phyloP scores from a whole-genome alignment of 179 eudicot genomes.

The Corrigiola litoralis region DNA sequence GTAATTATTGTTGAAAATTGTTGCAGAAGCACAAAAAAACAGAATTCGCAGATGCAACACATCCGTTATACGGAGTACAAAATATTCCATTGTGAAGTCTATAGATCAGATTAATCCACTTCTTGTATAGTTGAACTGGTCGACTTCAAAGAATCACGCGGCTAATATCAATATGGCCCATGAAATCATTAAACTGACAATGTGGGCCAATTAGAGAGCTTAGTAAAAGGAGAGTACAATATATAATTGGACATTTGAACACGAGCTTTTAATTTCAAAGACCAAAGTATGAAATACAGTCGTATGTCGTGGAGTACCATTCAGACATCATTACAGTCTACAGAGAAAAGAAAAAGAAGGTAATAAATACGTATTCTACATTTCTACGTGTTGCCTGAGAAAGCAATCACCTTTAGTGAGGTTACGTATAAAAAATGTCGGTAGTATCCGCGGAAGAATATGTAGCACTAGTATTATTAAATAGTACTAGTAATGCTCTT shows the following conservation, averaged over 20 bases:
- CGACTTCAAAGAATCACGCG: neutral
- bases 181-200: neutral
- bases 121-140: too few relatives aligned
- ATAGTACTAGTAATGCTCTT: neutral
- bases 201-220: slow-evolving; percentile 2
- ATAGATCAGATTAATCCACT: too few relatives aligned
- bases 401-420: slow-evolving; percentile 10
- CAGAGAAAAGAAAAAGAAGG: slow-evolving; percentile 9
- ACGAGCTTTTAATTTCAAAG: slow-evolving; percentile 20
- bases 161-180: neutral
- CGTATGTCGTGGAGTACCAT: neutral
- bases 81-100: too few relatives aligned
- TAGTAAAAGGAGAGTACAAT: too few relatives aligned
- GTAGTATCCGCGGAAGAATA: slow-evolving; percentile 12
- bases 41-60: too few relatives aligned
- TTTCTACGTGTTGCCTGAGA: slow-evolving; percentile 18
- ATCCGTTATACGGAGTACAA: too few relatives aligned
- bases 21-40: too few relatives aligned
- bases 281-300: slow-evolving; percentile 2
- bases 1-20: too few relatives aligned
- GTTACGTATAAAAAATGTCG: slow-evolving; percentile 22
- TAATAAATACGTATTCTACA: slow-evolving; percentile 20
- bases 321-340: slow-evolving; percentile 18
- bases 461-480: neutral
- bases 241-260: slow-evolving; percentile 17